Base-by-base conservation (phyloP, 352 stramenopile genomes). In the Globisporangium spiculum region DNA sequence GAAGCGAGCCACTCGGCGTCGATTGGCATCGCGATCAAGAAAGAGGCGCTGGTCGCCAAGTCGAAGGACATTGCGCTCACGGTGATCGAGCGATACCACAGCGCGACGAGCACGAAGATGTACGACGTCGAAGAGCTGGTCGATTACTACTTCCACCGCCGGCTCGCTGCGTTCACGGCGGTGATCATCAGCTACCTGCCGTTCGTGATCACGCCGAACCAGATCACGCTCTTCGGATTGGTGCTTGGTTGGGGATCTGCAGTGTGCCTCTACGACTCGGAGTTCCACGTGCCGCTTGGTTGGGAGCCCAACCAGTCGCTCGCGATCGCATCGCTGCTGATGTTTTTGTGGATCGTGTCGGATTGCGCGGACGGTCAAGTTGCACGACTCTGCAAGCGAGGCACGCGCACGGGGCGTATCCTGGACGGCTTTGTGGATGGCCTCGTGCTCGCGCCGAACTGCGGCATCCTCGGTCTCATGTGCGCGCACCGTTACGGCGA, bases 321-420 rank as follows among this genome's bases (percentile, higher is more conserved):
- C 36, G 60, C 88, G 18, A 72, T 73, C 4, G 86, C 84, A 6
- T 69, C 69, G 22, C 22, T 84, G 36, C 70, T 94, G 63, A 92
- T 94, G 81, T 94, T 94, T 65, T 53, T 74, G 30, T 94, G 86
- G 86, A 94, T 94, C 71, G 84, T 94, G 16, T 93, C 85, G n/a
- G 86, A 94, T 65, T 94, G 86, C 67, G 86, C 85, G 18, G 86
- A 94, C 63, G 86, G 86, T 27, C 86, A 94, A 30, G 86, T 94
- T 2, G 86, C 86, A n/a, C 83, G 86, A 0, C 76, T 94, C 44
- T 94, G 86, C 72, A 91, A 92, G 69, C 84, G 86, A 24, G 86
- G 86, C 62, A 94, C 86, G 32, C 83, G 86, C 65, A 94, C 86
- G 20, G 86, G 86, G 9, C 82, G 86, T 59, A 94, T 94, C 69